These are phyloP conservation scores for Pyrenula massariospora DNA, from an alignment of 495 filamentous ascomycete genomes.

Conservation along the genomic window DNA sequence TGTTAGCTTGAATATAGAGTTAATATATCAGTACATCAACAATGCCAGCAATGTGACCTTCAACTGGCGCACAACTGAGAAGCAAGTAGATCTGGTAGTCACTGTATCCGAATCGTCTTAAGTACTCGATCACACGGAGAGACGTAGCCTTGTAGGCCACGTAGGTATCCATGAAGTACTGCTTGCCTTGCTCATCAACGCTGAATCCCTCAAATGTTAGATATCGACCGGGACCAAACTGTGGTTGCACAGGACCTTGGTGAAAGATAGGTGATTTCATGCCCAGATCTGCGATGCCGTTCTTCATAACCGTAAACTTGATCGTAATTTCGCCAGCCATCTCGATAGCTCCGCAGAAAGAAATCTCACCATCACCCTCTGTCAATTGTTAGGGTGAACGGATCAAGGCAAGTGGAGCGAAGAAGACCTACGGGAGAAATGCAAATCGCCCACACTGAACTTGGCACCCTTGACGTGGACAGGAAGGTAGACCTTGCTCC, in stretches of 20 bases:
- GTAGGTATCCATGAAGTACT: slow-evolving; percentile 87
- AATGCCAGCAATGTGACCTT: slow-evolving; percentile 88
- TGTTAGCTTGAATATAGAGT: neutral
- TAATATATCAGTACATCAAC: slow-evolving; percentile 58
- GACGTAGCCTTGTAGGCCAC: slow-evolving; percentile 86
- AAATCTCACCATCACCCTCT: slow-evolving; percentile 89
- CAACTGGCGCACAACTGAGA: slow-evolving; percentile 78
- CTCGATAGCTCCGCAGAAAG: slow-evolving; percentile 93
- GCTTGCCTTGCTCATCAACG: slow-evolving; percentile 83
- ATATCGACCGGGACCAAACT: slow-evolving; percentile 75
- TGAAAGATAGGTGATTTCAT: slow-evolving; percentile 85
- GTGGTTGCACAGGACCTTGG: slow-evolving; percentile 83
- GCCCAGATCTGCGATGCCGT: slow-evolving; percentile 61
- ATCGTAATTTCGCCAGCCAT: slow-evolving; percentile 92
- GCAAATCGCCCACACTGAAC: slow-evolving; percentile 85
- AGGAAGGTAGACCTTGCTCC: slow-evolving; percentile 81
- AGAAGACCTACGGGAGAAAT: slow-evolving; percentile 52
- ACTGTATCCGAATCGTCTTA: slow-evolving; percentile 64
- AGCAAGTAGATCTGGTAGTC: slow-evolving; percentile 87
- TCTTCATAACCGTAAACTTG: slow-evolving; percentile 82
- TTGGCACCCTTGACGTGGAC: slow-evolving; percentile 80
- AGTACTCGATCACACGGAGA: slow-evolving; percentile 75
- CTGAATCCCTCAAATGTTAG: slow-evolving; percentile 93
- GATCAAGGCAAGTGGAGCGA: neutral
- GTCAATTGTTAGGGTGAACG: neutral